These are phyloP conservation scores for Petunia hybrid DNA, from an alignment of 305 asterid genomes.

Conservation along the genomic window DNA sequence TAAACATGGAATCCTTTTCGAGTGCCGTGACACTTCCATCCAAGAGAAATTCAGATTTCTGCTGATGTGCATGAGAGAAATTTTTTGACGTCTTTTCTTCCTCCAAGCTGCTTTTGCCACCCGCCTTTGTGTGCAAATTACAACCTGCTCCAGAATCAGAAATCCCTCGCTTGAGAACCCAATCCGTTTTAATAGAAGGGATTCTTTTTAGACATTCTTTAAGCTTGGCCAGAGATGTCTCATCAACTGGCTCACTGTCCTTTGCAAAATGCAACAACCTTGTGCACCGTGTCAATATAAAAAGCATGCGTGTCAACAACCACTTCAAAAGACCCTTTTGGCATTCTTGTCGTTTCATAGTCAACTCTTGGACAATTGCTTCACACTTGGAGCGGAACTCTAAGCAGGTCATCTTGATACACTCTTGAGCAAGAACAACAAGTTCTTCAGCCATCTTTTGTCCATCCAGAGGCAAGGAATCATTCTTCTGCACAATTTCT, in stretches of 20 bases:
- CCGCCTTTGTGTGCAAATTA: constrained; percentile 41
- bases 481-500: constrained; percentile 60
- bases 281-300: constrained; percentile 94
- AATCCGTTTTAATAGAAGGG: constrained; percentile 83
- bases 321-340: constrained; percentile 71
- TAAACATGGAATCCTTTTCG: constrained; percentile 43
- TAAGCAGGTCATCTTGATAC: constrained; percentile 70
- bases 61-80: constrained; percentile 48
- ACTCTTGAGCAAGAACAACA: constrained; percentile 66
- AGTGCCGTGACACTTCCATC: constrained; percentile 45
- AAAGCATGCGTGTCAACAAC: constrained; percentile 84
- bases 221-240: constrained; percentile 75
- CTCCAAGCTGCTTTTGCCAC: constrained; percentile 48
- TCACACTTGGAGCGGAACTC: constrained; percentile 88
- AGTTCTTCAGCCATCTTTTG: constrained; percentile 72
- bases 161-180: constrained; percentile 69
- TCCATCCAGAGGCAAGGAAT: constrained; percentile 59
- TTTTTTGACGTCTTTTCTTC: constrained; percentile 44
- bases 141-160: constrained; percentile 54
- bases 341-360: constrained; percentile 80
- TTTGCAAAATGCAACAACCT: constrained; percentile 86
- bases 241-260: constrained; percentile 82
- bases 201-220: constrained; percentile 81
- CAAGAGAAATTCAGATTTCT: constrained; percentile 50
- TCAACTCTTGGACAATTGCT: constrained; percentile 81